Evolutionary conservation across 345 rosid species (phyloP).

Genomic region (Sisymbrium altissimum): DNA sequence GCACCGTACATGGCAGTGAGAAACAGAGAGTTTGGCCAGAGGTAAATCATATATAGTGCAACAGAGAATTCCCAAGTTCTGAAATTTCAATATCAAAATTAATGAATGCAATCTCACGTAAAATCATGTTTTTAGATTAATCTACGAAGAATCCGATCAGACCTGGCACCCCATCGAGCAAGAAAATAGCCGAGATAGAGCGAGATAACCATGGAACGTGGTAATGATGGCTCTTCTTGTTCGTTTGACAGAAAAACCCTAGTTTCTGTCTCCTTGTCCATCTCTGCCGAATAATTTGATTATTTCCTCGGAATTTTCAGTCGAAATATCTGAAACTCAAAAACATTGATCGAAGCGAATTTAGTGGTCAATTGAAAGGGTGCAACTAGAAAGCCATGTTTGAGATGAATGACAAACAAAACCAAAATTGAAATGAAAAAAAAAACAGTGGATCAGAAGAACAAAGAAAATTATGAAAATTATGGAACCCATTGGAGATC

Average conservation of each 20-base stretch:
- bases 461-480: no score
- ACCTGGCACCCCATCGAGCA: slow-evolving; percentile 96
- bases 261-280: slow-evolving; percentile 25
- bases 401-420: not conserved
- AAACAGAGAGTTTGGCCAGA: slow-evolving; percentile 87
- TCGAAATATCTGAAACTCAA: not conserved
- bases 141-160: not conserved
- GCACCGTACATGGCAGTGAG: slow-evolving; percentile 80
- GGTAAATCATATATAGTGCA: slow-evolving; percentile 75
- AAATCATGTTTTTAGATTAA: not conserved
- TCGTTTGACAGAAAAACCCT: slow-evolving; percentile 6
- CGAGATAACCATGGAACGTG: slow-evolving; percentile 34
- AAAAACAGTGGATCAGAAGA: no score
- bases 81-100: slow-evolving; percentile 21
- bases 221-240: slow-evolving; percentile 14
- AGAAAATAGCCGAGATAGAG: slow-evolving; percentile 67
- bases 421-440: not conserved
- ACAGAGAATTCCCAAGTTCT: slow-evolving; percentile 98
- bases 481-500: no score
- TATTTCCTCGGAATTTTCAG: not conserved
- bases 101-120: not conserved
- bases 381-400: not conserved
- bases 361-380: not conserved
- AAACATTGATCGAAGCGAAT: not conserved
- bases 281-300: not conserved